Percentiles rank a stretch among this genome's conserved stretches.
These are phyloP conservation scores for Trichoderma pleuroti DNA, from an alignment of 2,329 filamentous ascomycete genomes.

Conservation along the genomic window DNA sequence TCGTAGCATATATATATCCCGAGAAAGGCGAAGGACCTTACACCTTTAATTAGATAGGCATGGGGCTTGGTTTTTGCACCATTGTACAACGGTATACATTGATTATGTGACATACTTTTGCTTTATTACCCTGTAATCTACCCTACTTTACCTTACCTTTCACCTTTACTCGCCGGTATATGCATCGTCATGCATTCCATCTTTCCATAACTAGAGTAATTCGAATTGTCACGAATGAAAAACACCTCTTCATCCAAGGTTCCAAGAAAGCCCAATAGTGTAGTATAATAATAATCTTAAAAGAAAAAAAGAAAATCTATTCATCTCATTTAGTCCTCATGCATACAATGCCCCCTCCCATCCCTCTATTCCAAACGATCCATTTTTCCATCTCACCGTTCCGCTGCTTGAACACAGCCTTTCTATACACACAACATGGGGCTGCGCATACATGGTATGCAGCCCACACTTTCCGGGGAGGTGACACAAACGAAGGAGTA, in stretches of 20 bases:
- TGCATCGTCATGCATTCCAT: neutral
- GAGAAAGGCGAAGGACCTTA: neutral
- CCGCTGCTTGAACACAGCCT: neutral
- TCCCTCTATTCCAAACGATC: neutral
- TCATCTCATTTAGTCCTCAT: constrained; percentile 8
- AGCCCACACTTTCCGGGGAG: neutral
- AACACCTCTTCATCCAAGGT: neutral
- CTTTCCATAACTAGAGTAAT: neutral
- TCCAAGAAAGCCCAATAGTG: neutral
- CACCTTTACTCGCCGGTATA: neutral
- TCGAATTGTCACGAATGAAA: neutral
- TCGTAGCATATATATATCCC: constrained; percentile 29
- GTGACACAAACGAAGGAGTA: neutral
- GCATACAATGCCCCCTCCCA: neutral
- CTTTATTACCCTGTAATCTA: neutral
- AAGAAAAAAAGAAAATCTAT: neutral
- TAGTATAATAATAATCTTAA: neutral
- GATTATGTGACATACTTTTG: neutral
- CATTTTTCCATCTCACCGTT: neutral
- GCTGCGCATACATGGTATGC: neutral
- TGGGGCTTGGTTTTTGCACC: neutral
- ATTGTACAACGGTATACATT: neutral
- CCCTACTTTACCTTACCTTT: neutral
- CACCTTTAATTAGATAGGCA: neutral
- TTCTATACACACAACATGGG: neutral